phyloP scores from a whole-genome alignment of 768 basidiomycete species.

The Tulasnella sp. region DNA sequence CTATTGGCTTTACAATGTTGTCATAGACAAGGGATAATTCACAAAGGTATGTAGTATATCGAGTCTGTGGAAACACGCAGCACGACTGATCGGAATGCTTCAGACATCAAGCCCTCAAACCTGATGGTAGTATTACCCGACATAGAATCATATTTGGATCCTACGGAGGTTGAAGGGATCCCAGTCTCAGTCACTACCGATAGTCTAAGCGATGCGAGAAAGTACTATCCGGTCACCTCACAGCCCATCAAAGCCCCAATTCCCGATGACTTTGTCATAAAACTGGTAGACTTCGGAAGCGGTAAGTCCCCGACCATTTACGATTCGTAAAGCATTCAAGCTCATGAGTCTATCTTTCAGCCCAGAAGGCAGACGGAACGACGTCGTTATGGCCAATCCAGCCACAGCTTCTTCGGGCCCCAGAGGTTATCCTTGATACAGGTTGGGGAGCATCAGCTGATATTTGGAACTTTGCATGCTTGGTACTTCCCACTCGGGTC shows the following conservation, averaged over 20 bases:
- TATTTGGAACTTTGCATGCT: conserved; percentile 31
- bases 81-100: neutral
- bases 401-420: conserved; percentile 14
- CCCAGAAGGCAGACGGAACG: neutral
- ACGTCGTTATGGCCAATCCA: neutral
- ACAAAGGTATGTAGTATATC: neutral
- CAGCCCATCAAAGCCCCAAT: neutral
- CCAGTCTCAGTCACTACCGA: neutral
- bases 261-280: neutral
- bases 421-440: conserved; percentile 22
- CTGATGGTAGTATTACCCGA: neutral
- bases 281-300: neutral
- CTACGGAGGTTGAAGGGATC: neutral
- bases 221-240: neutral
- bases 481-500: neutral
- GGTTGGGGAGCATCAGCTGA: conserved; percentile 29
- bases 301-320: neutral
- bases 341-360: neutral
- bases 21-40: neutral
- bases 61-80: no score
- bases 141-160: neutral
- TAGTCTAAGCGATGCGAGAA: neutral
- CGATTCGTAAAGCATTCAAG: neutral
- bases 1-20: neutral
- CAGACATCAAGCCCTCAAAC: neutral